Percentiles rank a stretch among this genome's conserved stretches.
Conservation (phyloP, 108 stramenopile genomes). For the Nitzschia putrida region DNA sequence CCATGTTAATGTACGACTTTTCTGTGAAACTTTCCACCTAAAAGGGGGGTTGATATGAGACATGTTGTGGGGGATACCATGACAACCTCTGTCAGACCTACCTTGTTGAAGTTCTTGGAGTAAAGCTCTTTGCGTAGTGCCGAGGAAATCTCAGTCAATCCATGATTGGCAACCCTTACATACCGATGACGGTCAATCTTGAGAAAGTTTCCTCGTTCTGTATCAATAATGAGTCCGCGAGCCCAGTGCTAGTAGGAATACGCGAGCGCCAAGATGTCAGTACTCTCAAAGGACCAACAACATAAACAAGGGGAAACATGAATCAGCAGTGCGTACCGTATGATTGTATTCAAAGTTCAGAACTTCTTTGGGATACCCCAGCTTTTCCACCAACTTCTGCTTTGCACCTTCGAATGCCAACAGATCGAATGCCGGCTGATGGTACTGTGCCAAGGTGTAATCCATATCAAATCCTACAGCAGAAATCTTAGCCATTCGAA, state of each 20-base stretch:
- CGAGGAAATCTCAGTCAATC: slow-evolving; percentile 69
- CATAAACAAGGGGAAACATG: not conserved
- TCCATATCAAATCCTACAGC: slow-evolving; percentile 97
- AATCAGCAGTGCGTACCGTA: slow-evolving; percentile 26
- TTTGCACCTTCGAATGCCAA: slow-evolving; percentile 95
- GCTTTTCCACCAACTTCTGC: slow-evolving; percentile 81
- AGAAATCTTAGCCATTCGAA: slow-evolving; percentile 73
- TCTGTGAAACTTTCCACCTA: slow-evolving; percentile 81
- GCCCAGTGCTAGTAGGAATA: slow-evolving; percentile 54
- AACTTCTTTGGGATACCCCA: slow-evolving; percentile 82
- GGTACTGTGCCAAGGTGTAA: slow-evolving; percentile 93
- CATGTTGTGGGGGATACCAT: not conserved
- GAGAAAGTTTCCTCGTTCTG: slow-evolving; percentile 90
- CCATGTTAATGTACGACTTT: slow-evolving; percentile 89
- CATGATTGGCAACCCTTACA: slow-evolving; percentile 92
- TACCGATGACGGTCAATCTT: slow-evolving; percentile 97
- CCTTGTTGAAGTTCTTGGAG: slow-evolving; percentile 74
- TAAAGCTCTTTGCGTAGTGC: slow-evolving; percentile 78
- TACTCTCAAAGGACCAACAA: not conserved
- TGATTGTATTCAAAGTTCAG: slow-evolving; percentile 87
- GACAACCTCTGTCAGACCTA: not conserved
- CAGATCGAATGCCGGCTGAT: slow-evolving; percentile 88
- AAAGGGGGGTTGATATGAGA: not conserved
- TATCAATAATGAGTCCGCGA: slow-evolving; percentile 93
- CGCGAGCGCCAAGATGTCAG: not conserved